A percentile compares a stretch with the other conserved stretches of the same genome.
Evolutionary conservation across 2,329 filamentous ascomycete genomes (phyloP).

Genomic region (Albifimbria verrucaria): DNA sequence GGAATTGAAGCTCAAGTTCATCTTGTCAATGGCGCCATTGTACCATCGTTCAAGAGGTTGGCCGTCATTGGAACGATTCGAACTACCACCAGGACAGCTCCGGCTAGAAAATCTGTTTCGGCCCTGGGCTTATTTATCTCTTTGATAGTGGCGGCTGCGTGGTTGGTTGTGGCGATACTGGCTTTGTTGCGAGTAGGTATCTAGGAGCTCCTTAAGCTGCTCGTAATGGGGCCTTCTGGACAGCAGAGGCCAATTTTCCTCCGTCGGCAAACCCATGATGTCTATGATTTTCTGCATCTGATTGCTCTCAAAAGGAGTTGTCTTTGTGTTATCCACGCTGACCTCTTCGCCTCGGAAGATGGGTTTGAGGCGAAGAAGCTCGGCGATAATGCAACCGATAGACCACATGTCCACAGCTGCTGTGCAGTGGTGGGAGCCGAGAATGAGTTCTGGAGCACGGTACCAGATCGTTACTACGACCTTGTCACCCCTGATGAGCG

Average conservation of each 20-base stretch:
- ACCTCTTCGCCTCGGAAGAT: slow-evolving; percentile 99
- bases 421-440: slow-evolving; percentile 91
- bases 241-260: slow-evolving; percentile 84
- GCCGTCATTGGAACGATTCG: slow-evolving; percentile 27
- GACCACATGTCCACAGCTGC: slow-evolving; percentile 98
- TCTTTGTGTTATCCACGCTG: slow-evolving; percentile 98
- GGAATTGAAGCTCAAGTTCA: slow-evolving; percentile 33
- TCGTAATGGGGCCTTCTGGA: slow-evolving; percentile 81
- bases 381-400: slow-evolving; percentile 90
- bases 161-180: slow-evolving; percentile 40
- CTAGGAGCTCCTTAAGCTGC: slow-evolving; percentile 59
- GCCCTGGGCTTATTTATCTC: slow-evolving; percentile 28
- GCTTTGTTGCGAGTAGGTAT: slow-evolving; percentile 42
- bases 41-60: slow-evolving; percentile 76
- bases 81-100: slow-evolving; percentile 31
- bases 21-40: slow-evolving; percentile 63
- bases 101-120: slow-evolving; percentile 21
- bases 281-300: slow-evolving; percentile 99
- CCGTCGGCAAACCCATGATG: slow-evolving; percentile 85
- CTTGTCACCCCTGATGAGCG: slow-evolving; percentile 93
- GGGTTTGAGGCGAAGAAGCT: slow-evolving; percentile 81
- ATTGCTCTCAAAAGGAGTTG: slow-evolving; percentile 92
- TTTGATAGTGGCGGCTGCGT: slow-evolving; percentile 41
- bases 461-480: slow-evolving; percentile 99
- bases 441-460: slow-evolving; percentile 85